A percentile compares a stretch with the other conserved stretches of the same genome.
Conservation (phyloP, 2,329 filamentous ascomycete species). For the Claviceps sorghi region DNA sequence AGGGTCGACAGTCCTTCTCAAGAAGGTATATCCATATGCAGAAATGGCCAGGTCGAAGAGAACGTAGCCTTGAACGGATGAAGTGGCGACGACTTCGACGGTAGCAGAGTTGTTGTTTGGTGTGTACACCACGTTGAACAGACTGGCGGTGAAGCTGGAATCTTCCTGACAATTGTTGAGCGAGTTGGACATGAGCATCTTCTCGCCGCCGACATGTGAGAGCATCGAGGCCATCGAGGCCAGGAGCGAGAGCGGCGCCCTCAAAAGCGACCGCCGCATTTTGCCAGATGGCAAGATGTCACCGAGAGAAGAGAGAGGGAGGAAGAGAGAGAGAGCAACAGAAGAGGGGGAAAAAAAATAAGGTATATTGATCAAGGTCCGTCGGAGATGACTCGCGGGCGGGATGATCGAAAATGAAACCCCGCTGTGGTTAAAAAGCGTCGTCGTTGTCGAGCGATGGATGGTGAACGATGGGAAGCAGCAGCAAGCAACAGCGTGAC, state of each 20-base stretch:
- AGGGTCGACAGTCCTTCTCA: constrained; percentile 57
- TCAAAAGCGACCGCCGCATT: constrained; percentile 34
- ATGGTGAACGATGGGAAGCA: not conserved
- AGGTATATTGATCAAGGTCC: not conserved
- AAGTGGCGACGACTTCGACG: constrained; percentile 67
- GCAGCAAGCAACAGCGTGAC: not conserved
- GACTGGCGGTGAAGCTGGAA: constrained; percentile 71
- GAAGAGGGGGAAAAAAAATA: not conserved
- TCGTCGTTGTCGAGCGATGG: not conserved
- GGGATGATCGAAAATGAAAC: not conserved
- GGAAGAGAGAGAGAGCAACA: too few relatives aligned
- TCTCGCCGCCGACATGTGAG: constrained; percentile 41
- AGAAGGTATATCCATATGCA: constrained; percentile 67
- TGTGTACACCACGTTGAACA: constrained; percentile 75
- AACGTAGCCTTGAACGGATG: constrained; percentile 69
- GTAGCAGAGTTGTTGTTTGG: constrained; percentile 58
- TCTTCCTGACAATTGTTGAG: constrained; percentile 74
- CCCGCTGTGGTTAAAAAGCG: not conserved
- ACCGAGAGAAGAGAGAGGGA: not conserved
- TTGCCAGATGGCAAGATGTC: constrained; percentile 8
- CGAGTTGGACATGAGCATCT: constrained; percentile 65
- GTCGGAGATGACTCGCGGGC: not conserved
- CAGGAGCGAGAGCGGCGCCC: constrained; percentile 30
- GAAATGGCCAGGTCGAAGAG: constrained; percentile 60
- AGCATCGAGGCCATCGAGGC: constrained; percentile 28